Conservation (phyloP, 2,329 filamentous ascomycete genomes). For the Ascochyta fabae region DNA sequence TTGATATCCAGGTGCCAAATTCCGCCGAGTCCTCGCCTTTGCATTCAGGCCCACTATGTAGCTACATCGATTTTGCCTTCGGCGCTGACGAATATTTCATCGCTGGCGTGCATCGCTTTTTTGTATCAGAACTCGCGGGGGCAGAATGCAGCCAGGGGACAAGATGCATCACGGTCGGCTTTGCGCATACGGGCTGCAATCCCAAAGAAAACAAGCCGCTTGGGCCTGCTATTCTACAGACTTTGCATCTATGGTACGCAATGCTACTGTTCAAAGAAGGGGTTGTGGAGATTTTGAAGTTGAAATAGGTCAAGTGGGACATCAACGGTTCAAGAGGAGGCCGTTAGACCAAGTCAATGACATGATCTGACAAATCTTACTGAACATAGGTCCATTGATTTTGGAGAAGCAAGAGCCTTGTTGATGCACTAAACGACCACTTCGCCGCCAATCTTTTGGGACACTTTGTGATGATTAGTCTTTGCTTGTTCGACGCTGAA, state of each 20-base stretch:
- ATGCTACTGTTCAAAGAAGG: constrained; percentile 2
- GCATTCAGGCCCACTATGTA: neutral
- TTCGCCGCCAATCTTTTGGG: too few species aligned
- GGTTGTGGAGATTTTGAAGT: neutral
- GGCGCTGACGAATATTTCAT: constrained; percentile 6
- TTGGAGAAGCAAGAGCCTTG: too few species aligned
- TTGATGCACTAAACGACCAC: too few species aligned
- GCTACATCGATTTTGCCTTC: constrained; percentile 10
- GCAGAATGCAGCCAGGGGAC: neutral
- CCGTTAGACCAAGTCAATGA: too few species aligned
- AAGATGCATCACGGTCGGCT: neutral
- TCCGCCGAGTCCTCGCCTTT: too few species aligned
- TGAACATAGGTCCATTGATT: too few species aligned
- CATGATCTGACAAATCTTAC: too few species aligned
- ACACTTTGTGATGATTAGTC: too few species aligned
- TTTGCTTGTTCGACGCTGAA: too few species aligned
- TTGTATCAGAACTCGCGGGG: neutral
- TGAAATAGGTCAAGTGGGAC: too few species aligned
- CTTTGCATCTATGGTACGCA: constrained; percentile 11
- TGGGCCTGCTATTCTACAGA: neutral
- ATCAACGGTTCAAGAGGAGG: too few species aligned
- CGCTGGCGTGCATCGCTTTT: constrained; percentile 16
- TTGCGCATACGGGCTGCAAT: constrained; percentile 8
- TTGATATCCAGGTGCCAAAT: too few species aligned
- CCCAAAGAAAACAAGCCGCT: constrained; percentile 13